phyloP scores from a whole-genome alignment of 2,329 filamentous ascomycete species.

The Chaetomium olivaceum region DNA sequence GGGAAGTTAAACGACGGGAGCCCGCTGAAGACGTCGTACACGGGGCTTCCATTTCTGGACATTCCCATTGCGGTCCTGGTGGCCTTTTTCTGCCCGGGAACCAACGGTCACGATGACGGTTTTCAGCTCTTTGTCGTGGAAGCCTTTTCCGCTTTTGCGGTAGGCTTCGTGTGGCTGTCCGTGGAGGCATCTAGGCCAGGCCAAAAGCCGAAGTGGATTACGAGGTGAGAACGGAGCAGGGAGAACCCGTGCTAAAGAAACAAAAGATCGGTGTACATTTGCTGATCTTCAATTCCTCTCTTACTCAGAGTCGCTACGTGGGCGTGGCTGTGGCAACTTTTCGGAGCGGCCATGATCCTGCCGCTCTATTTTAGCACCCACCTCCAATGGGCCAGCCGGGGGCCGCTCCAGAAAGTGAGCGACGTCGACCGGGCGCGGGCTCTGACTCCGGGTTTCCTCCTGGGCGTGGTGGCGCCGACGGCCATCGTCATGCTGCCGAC shows the following conservation, averaged over 20 bases:
- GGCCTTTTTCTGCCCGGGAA: background rate
- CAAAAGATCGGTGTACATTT: background rate
- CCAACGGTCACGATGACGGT: background rate
- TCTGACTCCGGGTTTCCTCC: background rate
- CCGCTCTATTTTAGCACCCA: background rate
- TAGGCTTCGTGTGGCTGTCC: background rate
- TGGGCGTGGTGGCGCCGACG: background rate
- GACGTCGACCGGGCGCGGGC: background rate
- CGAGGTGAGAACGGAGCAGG: background rate
- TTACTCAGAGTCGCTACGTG: background rate
- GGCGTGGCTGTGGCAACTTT: background rate
- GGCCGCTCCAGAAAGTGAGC: background rate
- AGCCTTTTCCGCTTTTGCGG: background rate
- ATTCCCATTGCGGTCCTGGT: background rate
- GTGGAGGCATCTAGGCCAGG: background rate
- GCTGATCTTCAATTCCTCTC: background rate
- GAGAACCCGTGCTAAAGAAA: background rate
- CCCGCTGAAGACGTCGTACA: background rate
- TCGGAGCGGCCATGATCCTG: background rate
- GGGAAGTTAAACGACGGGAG: background rate
- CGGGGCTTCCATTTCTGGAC: background rate
- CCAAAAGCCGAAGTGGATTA: background rate
- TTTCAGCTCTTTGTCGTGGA: background rate
- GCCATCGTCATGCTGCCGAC: background rate
- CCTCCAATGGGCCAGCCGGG: background rate